These are phyloP conservation scores for Rubroshorea leprosula DNA, from an alignment of 345 rosid species.

Conservation along the genomic window DNA sequence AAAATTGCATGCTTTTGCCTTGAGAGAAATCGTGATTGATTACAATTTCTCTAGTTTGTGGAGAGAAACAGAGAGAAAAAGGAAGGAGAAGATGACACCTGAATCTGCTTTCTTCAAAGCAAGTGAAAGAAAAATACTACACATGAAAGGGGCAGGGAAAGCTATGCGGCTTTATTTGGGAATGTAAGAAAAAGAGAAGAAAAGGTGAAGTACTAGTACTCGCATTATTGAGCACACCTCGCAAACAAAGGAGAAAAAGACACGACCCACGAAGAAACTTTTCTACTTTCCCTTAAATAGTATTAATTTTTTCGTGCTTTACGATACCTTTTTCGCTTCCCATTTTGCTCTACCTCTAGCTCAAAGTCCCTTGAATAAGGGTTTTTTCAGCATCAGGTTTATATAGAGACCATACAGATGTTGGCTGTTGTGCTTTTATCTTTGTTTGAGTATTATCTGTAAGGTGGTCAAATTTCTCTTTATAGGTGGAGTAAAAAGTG, in stretches of 20 bases:
- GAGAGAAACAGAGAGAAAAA: conserved; percentile 3
- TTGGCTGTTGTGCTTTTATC: conserved; percentile 32
- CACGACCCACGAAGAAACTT: conserved; percentile 37
- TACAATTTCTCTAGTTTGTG: not conserved
- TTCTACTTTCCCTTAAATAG: conserved; percentile 8
- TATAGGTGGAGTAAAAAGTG: not conserved
- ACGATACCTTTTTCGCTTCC: conserved; percentile 19
- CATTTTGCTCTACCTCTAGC: conserved; percentile 14
- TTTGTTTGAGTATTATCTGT: conserved; percentile 23
- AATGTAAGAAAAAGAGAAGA: conserved; percentile 12
- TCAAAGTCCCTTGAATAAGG: conserved; percentile 41
- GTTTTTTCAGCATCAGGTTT: conserved; percentile 8
- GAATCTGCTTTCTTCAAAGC: too few relatives aligned
- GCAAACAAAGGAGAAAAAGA: conserved; percentile 30
- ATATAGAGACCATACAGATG: conserved; percentile 6
- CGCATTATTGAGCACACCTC: conserved; percentile 35
- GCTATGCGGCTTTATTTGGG: conserved; percentile 28
- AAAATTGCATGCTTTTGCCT: conserved; percentile 17
- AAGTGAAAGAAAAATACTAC: too few relatives aligned
- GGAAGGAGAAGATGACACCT: not conserved
- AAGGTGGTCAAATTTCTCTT: conserved; percentile 31
- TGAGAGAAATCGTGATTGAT: too few relatives aligned
- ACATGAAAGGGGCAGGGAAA: conserved; percentile 17
- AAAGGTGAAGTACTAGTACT: not conserved
- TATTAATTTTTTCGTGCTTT: conserved; percentile 14